Evolutionary conservation across 1,139 yeast genomes (phyloP).

Genomic region (Blastobotrys persicus): DNA sequence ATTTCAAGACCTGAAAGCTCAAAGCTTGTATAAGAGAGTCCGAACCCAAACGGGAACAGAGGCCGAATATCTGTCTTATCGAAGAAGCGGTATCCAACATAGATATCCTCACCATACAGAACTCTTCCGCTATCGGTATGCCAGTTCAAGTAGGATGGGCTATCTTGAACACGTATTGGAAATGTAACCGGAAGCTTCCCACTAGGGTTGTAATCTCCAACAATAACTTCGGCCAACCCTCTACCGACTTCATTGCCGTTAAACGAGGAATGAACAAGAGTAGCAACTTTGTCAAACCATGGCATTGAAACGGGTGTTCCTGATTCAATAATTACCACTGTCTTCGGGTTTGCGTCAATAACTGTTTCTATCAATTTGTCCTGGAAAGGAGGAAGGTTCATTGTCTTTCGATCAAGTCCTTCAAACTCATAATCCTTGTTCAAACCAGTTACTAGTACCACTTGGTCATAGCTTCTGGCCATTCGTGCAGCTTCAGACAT

Average conservation of each 20-base stretch:
- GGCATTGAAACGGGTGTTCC: slow-evolving; percentile 64
- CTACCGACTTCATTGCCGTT: slow-evolving; percentile 47
- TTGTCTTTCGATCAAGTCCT: slow-evolving; percentile 47
- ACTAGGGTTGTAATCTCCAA: slow-evolving; percentile 60
- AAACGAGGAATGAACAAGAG: slow-evolving; percentile 48
- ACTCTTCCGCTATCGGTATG: slow-evolving; percentile 46
- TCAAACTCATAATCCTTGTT: slow-evolving; percentile 52
- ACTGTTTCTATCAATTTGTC: slow-evolving; percentile 49
- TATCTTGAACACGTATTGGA: slow-evolving; percentile 46
- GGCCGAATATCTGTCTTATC: slow-evolving; percentile 46
- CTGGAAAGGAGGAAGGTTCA: slow-evolving; percentile 49
- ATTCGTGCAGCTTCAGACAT: slow-evolving; percentile 44
- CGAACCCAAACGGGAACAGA: slow-evolving; percentile 57
- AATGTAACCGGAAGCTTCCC: slow-evolving; percentile 59
- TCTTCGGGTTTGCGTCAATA: slow-evolving; percentile 48
- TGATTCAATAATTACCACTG: slow-evolving; percentile 55
- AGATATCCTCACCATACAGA: slow-evolving; percentile 53
- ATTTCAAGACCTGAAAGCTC: slow-evolving; percentile 33
- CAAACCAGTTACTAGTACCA: slow-evolving; percentile 46
- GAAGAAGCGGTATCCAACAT: slow-evolving; percentile 55
- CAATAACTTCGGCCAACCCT: slow-evolving; percentile 53
- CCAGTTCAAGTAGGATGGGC: slow-evolving; percentile 46
- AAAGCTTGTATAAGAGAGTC: slow-evolving; percentile 53
- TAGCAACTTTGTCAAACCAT: slow-evolving; percentile 50
- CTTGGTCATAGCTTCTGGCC: slow-evolving; percentile 48